A percentile compares a stretch with the other conserved stretches of the same genome.
Conservation (phyloP, 1,284 basidiomycete species). For the Tausonia pullulans region DNA sequence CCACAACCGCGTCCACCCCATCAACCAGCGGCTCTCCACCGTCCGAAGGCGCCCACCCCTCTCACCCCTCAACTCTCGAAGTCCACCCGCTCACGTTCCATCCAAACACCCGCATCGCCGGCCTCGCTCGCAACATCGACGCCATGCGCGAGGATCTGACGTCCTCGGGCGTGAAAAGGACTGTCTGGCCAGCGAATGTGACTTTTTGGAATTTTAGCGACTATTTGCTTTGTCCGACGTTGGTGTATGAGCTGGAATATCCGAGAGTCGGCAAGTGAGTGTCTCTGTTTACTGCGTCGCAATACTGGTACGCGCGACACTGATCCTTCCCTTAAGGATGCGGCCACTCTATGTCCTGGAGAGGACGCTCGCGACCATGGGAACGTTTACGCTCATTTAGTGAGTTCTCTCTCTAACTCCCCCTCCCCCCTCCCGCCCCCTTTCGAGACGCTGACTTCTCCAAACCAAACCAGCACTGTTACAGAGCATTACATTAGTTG, state of each 20-base stretch:
- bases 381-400: slow-evolving; percentile 85
- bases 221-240: slow-evolving; percentile 80
- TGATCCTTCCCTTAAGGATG: slow-evolving; percentile 43
- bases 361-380: slow-evolving; percentile 88
- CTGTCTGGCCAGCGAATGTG: slow-evolving; percentile 80
- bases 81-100: slow-evolving; percentile 57
- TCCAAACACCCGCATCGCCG: slow-evolving; percentile 53
- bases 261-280: slow-evolving; percentile 69
- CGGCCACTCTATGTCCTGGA: slow-evolving; percentile 86
- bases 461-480: slow-evolving; percentile 38
- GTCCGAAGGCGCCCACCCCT: too few species aligned
- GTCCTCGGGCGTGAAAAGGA: slow-evolving; percentile 46
- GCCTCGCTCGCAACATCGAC: slow-evolving; percentile 62
- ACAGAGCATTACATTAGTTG: slow-evolving; percentile 77
- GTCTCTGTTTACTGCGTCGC: neutral
- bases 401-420: too few species aligned
- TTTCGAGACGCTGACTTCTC: too few species aligned
- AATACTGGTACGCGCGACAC: slow-evolving; percentile 1
- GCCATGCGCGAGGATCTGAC: slow-evolving; percentile 67
- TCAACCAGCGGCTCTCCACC: slow-evolving; percentile 27
- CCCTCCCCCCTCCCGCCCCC: too few species aligned
- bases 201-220: slow-evolving; percentile 72
- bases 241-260: slow-evolving; percentile 95
- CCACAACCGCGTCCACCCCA: slow-evolving; percentile 37
- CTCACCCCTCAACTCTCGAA: slow-evolving; percentile 29